Evolutionary conservation across 2,329 filamentous ascomycete genomes (phyloP), one percentile per base, ranked within the genome.

Genomic region (Xylaria digitata): DNA sequence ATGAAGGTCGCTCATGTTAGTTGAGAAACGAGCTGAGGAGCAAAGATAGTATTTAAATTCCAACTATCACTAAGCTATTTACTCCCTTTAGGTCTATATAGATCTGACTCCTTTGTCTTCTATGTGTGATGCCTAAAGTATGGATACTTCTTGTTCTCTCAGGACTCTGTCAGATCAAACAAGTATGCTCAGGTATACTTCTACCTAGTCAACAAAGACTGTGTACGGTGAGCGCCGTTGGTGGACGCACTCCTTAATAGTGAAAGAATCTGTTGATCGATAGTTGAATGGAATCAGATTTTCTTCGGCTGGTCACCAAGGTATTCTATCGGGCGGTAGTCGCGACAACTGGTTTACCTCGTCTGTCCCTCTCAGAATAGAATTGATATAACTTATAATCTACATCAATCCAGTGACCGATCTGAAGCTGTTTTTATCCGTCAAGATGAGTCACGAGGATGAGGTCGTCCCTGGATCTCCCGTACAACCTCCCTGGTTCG

Each of bases 401-500:
- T 19, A 56, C 13, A 40, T 32, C 8, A 46, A 30, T n/a, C 30
- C 15, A 58, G 11, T 6, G 21, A 15, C 15, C 19, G 1, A 15
- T 30, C 34, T 1, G 23, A 21, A 21, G 13, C 42, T 19, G 46
- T 8, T 42, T 32, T 26, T 30, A 49, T 32, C 17, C n/a, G 42
- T 64, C 42, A 65, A 53, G 23, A 15, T 8, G 45, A 52, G 19
- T 54, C 66, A 21, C 70, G 68, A 42, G 85, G 86, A 40, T 79
- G 77, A 11, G 85, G 83, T 58, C 84, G 84, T 61, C 81, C 81
- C 70, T 81, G 81, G 68, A 90, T 89, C 77, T 89, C 86, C 67
- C 80, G 80, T 50, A 89, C 83, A 17, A 87, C 83, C 71, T 88
- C 85, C 73, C 84, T 84, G 23, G 87, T 87, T 68, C 86, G 80